A percentile compares a stretch with the other conserved stretches of the same genome.
These are phyloP conservation scores for Exophiala bonariae DNA, from an alignment of 2,329 filamentous ascomycete species.

Conservation along the genomic window DNA sequence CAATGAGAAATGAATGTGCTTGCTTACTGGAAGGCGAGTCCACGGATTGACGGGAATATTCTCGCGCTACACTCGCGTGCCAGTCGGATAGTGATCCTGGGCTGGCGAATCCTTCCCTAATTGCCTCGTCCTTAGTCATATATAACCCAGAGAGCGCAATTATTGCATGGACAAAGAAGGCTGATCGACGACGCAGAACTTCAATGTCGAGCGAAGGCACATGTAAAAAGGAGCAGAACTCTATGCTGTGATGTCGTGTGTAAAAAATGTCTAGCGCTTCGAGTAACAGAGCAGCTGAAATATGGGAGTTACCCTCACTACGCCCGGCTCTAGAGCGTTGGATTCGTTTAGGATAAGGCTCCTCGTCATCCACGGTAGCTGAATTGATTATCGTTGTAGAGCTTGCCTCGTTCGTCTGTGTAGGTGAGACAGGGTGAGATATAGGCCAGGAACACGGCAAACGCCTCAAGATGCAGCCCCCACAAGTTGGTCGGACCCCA, in stretches of 20 bases:
- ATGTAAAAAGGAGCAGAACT: slow-evolving; percentile 4
- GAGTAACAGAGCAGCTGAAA: slow-evolving; percentile 1
- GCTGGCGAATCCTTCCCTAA: slow-evolving; percentile 1
- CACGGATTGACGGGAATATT: slow-evolving; percentile 1
- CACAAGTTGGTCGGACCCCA: not conserved
- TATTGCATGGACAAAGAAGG: slow-evolving; percentile 3
- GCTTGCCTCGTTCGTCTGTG: not conserved
- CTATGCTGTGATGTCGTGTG: not conserved
- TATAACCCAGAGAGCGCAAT: slow-evolving; percentile 1
- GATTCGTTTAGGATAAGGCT: not conserved
- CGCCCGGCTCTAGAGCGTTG: not conserved
- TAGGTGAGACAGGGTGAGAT: not conserved
- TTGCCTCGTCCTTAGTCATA: slow-evolving; percentile 3
- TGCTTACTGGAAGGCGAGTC: not conserved
- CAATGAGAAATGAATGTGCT: too few relatives aligned
- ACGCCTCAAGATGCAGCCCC: slow-evolving; percentile 1
- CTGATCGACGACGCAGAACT: not conserved
- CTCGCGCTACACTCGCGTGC: not conserved
- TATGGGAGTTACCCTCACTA: not conserved
- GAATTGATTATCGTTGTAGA: not conserved
- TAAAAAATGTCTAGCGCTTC: slow-evolving; percentile 4
- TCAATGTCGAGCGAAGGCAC: not conserved
- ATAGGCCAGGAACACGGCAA: not conserved
- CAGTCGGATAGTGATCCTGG: not conserved
- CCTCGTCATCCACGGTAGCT: not conserved